phyloP scores from a whole-genome alignment of 495 filamentous ascomycete genomes.

The Neurospora sublineolata region DNA sequence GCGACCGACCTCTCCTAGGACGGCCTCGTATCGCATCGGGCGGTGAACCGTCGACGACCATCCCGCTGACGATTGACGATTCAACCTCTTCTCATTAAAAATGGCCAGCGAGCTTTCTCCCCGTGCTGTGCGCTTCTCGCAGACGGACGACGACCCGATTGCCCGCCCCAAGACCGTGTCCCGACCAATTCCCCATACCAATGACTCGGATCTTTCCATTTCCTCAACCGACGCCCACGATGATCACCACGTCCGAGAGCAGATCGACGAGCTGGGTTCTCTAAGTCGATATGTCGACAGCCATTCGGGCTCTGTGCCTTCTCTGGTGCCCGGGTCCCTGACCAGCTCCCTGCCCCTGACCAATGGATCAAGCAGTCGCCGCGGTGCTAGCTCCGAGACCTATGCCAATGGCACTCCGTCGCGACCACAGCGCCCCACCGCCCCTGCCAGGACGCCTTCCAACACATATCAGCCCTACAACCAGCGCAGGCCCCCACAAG shows the following conservation, averaged over 20 bases:
- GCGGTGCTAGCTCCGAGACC: conserved; percentile 8
- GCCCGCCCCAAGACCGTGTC: conserved; percentile 20
- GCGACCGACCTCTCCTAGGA: neutral
- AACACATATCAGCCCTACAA: conserved; percentile 37
- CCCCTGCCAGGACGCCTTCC: conserved; percentile 33
- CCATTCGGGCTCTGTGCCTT: conserved; percentile 25
- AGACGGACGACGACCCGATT: conserved; percentile 23
- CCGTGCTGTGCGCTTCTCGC: conserved; percentile 41
- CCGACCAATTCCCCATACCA: conserved; percentile 35
- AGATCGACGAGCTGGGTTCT: conserved; percentile 35
- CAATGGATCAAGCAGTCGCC: conserved; percentile 24
- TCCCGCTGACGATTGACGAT: neutral
- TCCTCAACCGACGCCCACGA: conserved; percentile 50
- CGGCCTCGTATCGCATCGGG: neutral
- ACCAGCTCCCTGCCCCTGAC: conserved; percentile 8
- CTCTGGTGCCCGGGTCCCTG: conserved; percentile 26
- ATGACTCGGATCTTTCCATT: conserved; percentile 54
- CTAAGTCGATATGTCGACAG: conserved; percentile 30
- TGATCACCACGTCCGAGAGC: conserved; percentile 35
- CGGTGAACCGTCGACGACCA: neutral
- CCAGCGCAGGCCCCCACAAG: conserved; percentile 24
- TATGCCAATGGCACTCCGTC: conserved; percentile 18
- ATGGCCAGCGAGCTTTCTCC: conserved; percentile 37
- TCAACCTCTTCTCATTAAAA: neutral
- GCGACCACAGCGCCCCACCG: conserved; percentile 24